Evolutionary conservation across 78 protist species (phyloP).

Genomic region (Salpingoeca rosetta): DNA sequence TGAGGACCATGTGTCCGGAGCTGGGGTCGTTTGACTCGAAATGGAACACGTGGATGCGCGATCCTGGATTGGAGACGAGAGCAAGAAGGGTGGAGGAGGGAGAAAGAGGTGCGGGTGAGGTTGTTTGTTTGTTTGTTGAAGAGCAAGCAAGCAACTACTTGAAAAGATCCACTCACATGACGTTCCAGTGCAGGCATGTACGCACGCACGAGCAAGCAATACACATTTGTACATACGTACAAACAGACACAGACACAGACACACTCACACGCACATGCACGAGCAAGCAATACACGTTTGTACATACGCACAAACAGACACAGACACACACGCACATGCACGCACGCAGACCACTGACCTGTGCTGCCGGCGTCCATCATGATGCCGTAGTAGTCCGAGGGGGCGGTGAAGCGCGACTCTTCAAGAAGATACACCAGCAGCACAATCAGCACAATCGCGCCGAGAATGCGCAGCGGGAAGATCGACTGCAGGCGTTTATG

Average conservation of each 20-base stretch:
- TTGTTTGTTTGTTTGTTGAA: neutral
- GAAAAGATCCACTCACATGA: no score
- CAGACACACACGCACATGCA: no score
- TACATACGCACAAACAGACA: no score
- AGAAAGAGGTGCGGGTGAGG: neutral
- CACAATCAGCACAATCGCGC: neutral
- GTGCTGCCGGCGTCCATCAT: slow-evolving; percentile 40
- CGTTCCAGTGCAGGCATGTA: no score
- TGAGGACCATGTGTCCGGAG: neutral
- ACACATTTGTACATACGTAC: no score
- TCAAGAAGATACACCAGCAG: neutral
- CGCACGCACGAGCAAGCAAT: neutral
- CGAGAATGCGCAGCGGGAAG: neutral
- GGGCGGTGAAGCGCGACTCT: no score
- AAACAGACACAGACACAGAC: no score
- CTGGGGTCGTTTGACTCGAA: neutral
- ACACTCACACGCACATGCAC: neutral
- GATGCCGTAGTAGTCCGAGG: slow-evolving; percentile 1
- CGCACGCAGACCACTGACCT: slow-evolving; percentile 3
- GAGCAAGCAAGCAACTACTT: neutral
- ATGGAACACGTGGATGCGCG: neutral
- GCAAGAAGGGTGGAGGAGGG: neutral
- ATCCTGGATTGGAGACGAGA: neutral
- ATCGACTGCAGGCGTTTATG: no score
- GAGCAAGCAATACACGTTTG: neutral